Base-by-base conservation (phyloP, 805 yeast genomes). In the Cyberlindnera xishuangbannaensis region DNA sequence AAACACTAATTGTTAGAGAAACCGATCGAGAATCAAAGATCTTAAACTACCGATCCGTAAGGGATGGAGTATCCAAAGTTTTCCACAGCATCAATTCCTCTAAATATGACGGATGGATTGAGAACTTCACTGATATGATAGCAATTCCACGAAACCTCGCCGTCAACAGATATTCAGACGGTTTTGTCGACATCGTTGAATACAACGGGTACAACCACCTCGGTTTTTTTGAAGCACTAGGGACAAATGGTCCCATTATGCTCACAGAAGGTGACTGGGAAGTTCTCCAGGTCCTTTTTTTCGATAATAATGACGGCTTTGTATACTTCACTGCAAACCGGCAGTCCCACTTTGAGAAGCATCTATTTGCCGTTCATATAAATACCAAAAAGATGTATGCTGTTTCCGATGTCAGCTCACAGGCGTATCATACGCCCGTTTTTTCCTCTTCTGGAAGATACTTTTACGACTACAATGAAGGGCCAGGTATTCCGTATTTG, bases 171-270 rank as follows among this genome's bases (percentile, higher is more conserved):
- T 22, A 23, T 2, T 48, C 31, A 1, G 42, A 65, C 38, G 90
- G 90, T 0, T 83, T 77, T 48, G 64, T 83, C 31, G 92, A 83
- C 51, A 58, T 74, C 4, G 66, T 76, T 11, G 75, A 70, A 21
- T 63, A 50, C 9, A 36, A 62, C 10, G 79, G 82, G 0, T 79
- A 57, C 53, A 73, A 71, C 40, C 92, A 83, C 51, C 56, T 83
- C 30, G 84, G 76, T 3, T 75, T 71, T 50, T 82, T 74, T 45
- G 58, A 68, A 13, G 61, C 70, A 2, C 65, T 71, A 1, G 50
- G 58, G 5, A 51, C 69, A 21, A 47, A 59, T 0, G 13, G 55
- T 4, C 76, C 76, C 2, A 41, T 35, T 4, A 61, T 66, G 30
- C 34, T 74, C 7, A 66, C 78, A 0, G 31, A 40, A 2, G 79